A percentile compares a stretch with the other conserved stretches of the same genome.
These are phyloP conservation scores for Stramenopiles sp. DNA, from an alignment of 352 stramenopile genomes.

Conservation along the genomic window DNA sequence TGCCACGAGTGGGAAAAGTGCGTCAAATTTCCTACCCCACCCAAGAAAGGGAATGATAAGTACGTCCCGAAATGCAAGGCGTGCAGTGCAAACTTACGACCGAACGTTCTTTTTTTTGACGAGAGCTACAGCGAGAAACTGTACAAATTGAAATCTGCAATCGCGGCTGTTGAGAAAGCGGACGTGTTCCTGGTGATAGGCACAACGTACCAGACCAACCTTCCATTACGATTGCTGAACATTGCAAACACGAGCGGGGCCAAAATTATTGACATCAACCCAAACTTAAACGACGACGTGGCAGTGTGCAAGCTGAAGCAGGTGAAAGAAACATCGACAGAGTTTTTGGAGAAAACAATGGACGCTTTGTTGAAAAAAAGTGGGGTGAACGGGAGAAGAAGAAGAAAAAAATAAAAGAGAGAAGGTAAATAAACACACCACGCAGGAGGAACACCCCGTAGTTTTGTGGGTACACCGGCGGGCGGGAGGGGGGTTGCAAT, in stretches of 20 bases:
- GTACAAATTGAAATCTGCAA: neutral
- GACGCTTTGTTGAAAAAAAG: too few species aligned
- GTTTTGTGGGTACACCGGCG: too few species aligned
- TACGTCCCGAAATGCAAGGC: neutral
- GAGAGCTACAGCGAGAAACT: neutral
- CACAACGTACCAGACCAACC: neutral
- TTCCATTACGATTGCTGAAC: neutral
- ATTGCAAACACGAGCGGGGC: neutral
- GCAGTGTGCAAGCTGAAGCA: neutral
- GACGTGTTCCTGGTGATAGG: neutral
- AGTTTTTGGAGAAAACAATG: neutral
- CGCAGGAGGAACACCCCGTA: too few species aligned
- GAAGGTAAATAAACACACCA: too few species aligned
- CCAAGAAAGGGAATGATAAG: neutral
- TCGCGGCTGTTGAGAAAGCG: neutral
- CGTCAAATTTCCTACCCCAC: neutral
- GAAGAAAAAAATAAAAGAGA: too few species aligned
- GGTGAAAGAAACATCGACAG: neutral
- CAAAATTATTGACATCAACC: neutral
- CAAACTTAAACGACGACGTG: neutral
- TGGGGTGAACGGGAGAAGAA: too few species aligned
- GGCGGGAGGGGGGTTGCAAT: too few species aligned
- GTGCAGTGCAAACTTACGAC: neutral
- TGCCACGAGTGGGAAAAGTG: neutral
- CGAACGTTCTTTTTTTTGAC: neutral